Evolutionary conservation across 2,329 filamentous ascomycete genomes (phyloP).

Genomic region (Aspergillus fischeri): DNA sequence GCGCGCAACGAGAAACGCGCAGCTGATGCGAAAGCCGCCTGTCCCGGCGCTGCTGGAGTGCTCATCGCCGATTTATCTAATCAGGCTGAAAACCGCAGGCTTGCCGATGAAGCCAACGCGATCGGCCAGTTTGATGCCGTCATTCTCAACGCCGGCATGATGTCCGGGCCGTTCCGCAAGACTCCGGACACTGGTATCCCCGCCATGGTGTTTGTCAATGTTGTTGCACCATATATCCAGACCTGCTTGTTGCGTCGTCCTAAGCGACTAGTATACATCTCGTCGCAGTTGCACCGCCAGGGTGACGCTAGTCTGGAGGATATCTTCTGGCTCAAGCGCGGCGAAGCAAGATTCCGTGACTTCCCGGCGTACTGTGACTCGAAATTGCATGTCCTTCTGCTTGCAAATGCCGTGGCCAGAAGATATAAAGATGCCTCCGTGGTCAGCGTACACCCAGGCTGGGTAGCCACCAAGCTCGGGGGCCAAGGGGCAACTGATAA

Average conservation of each 20-base stretch:
- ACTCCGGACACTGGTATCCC: constrained; percentile 43
- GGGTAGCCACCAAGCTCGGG: constrained; percentile 52
- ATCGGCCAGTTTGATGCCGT: constrained; percentile 52
- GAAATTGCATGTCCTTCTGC: constrained; percentile 54
- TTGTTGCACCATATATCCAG: constrained; percentile 53
- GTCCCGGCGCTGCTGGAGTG: constrained; percentile 48
- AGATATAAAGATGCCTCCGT: constrained; percentile 43
- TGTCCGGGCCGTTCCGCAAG: constrained; percentile 38
- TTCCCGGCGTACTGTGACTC: constrained; percentile 48
- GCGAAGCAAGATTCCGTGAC: constrained; percentile 29
- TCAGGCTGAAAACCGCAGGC: constrained; percentile 44
- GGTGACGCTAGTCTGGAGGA: constrained; percentile 42
- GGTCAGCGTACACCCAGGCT: constrained; percentile 49
- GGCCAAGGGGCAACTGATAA: constrained; percentile 44
- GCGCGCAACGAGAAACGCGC: constrained; percentile 53
- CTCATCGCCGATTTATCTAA: constrained; percentile 51
- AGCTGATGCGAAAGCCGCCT: constrained; percentile 43
- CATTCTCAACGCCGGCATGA: constrained; percentile 55
- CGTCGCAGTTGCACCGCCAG: constrained; percentile 46
- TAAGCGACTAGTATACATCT: constrained; percentile 51
- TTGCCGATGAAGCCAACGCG: constrained; percentile 49
- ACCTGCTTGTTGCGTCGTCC: constrained; percentile 47
- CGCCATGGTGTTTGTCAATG: constrained; percentile 51
- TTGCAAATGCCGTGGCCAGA: constrained; percentile 51
- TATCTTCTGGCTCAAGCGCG: constrained; percentile 36